phyloP scores from a whole-genome alignment of 169 alveolate genomes.

The Cyclospora cayetanensis region DNA sequence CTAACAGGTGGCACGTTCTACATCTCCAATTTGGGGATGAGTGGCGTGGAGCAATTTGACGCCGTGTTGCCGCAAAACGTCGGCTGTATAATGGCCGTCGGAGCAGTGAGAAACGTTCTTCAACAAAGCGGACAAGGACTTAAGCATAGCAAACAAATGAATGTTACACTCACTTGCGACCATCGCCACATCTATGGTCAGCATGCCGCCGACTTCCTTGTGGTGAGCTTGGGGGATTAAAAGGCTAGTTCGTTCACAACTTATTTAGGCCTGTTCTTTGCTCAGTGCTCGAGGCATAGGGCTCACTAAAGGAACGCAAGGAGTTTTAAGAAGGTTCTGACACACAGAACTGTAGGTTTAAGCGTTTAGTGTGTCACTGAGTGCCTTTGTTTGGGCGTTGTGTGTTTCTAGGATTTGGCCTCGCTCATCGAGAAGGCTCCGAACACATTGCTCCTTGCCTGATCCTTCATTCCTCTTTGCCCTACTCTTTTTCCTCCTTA shows the following conservation, averaged over 20 bases:
- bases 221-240: slow-evolving; percentile 41
- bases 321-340: background rate
- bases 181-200: slow-evolving; percentile 93
- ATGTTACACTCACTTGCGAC: slow-evolving; percentile 89
- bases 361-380: background rate
- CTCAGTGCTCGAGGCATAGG: background rate
- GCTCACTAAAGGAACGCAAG: too few species aligned
- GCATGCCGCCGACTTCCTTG: slow-evolving; percentile 89
- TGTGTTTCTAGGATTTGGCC: slow-evolving; percentile 1
- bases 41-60: slow-evolving; percentile 84
- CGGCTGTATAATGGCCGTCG: slow-evolving; percentile 89
- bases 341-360: background rate
- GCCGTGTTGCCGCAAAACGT: slow-evolving; percentile 89
- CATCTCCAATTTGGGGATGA: slow-evolving; percentile 91
- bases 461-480: too few species aligned
- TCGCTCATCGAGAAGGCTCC: slow-evolving; percentile 8
- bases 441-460: background rate
- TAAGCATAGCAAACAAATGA: slow-evolving; percentile 80
- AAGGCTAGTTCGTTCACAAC: background rate
- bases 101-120: slow-evolving; percentile 78
- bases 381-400: background rate
- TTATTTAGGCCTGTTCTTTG: background rate
- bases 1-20: slow-evolving; percentile 89
- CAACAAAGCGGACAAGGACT: slow-evolving; percentile 74
- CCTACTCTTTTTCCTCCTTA: too few species aligned